Evolutionary conservation across 2,329 filamentous ascomycete genomes (phyloP), one percentile per base, ranked within the genome.

Genomic region (Xylariaceae sp.): DNA sequence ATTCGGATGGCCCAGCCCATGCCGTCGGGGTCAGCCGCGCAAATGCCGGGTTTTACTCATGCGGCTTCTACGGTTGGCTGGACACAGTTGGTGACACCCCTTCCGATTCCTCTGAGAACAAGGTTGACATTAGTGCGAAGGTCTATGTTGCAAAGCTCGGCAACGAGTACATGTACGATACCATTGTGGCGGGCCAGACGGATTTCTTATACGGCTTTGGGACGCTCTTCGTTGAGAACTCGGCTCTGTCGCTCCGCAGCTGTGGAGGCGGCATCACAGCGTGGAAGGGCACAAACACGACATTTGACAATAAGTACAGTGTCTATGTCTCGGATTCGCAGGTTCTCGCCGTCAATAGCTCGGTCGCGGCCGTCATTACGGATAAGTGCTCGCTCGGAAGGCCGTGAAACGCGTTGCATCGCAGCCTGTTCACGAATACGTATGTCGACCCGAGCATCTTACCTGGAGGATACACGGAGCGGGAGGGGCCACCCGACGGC

Each of bases 201-300:
- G 85, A 88, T 61, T 87, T 87, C 69, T 71, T 87, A 18, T 87
- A 86, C 63, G 84, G 83, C 8, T 86, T 86, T 63, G 84, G 84
- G 22, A 87, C 84, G 0, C 74, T 80, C 3, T 87, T 79, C 75
- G 73, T 86, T 39, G 74, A 81, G 51, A 71, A 74, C 3, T 81
- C 78, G 1, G 70, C 72, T 0, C 68, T 88, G 1, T 71, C 73
- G 0, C 74, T 87, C 12, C 78, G 85, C 9, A 73, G 70, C 61
- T 88, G 84, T 59, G 81, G 83, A 3, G 85, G 85, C 15, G 85
- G 84, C 10, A 81, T 88, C 50, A 85, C 82, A 0, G 84, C 85
- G 0, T 87, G 84, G 85, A 87, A 87, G 63, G 83, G 73, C 2
- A 69, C 79, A 0, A 86, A 86, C 67, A 87, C 83, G 0, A 85